These are phyloP conservation scores for Cryptococcus deneoformans DNA, from an alignment of 1,284 basidiomycete genomes.

Conservation along the genomic window DNA sequence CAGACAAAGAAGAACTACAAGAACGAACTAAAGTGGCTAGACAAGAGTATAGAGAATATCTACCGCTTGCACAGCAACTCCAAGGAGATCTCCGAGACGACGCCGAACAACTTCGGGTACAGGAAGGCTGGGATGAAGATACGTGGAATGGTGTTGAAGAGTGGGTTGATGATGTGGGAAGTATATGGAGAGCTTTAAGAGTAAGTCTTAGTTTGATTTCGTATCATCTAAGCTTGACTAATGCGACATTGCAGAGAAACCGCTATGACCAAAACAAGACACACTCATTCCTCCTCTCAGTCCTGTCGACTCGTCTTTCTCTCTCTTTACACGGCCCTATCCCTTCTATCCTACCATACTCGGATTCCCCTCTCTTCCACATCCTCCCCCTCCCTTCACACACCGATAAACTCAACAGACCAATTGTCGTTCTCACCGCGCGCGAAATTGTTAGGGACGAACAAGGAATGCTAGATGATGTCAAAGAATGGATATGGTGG, in stretches of 20 bases:
- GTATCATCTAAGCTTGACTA: neutral
- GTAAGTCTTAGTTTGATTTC: conserved; percentile 22
- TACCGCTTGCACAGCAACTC: conserved; percentile 22
- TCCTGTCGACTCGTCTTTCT: conserved; percentile 21
- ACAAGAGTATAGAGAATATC: conserved; percentile 31
- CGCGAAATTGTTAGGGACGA: conserved; percentile 35
- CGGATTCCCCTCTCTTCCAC: conserved; percentile 27
- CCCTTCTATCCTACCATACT: conserved; percentile 27
- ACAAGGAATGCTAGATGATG: conserved; percentile 33
- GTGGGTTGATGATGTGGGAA: conserved; percentile 39
- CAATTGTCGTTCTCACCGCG: conserved; percentile 40
- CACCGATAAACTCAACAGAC: conserved; percentile 34
- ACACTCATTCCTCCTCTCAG: conserved; percentile 22
- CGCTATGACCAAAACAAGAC: conserved; percentile 34
- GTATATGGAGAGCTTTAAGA: conserved; percentile 40
- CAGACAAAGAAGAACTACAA: neutral
- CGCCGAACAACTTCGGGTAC: conserved; percentile 31
- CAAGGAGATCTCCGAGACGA: conserved; percentile 34
- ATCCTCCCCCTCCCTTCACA: conserved; percentile 36
- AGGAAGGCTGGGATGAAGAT: conserved; percentile 41
- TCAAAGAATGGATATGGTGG: conserved; percentile 48
- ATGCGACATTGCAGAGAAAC: conserved; percentile 24
- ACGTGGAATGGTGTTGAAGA: conserved; percentile 30
- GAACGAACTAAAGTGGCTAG: conserved; percentile 5
- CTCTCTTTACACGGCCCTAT: conserved; percentile 28